phyloP scores from a whole-genome alignment of 345 rosid genomes.

The Cardamine resedifolia region DNA sequence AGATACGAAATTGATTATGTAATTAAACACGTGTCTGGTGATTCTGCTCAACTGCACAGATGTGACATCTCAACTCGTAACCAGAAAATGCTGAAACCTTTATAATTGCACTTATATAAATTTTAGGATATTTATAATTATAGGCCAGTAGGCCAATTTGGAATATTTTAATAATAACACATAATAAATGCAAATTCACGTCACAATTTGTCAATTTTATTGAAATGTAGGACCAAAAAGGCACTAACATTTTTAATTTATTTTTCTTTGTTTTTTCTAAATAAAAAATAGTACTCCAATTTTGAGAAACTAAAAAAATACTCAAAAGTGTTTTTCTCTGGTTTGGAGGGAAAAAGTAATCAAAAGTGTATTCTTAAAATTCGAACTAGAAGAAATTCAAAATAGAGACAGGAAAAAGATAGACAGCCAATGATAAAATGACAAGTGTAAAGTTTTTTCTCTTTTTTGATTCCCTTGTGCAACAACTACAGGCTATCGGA shows the following conservation, averaged over 20 bases:
- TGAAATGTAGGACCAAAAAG: slow-evolving; percentile 25
- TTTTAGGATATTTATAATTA: background rate
- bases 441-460: slow-evolving; percentile 23
- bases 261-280: background rate
- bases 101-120: slow-evolving; percentile 1
- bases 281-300: background rate
- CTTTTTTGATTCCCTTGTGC: slow-evolving; percentile 2
- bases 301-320: background rate
- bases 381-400: slow-evolving; percentile 18
- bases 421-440: background rate
- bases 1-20: background rate
- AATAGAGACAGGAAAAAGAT: slow-evolving; percentile 18
- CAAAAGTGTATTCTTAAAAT: slow-evolving; percentile 15
- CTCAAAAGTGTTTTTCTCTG: background rate
- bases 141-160: slow-evolving; percentile 15
- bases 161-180: background rate
- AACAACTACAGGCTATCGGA: slow-evolving; percentile 19
- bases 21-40: slow-evolving; percentile 24
- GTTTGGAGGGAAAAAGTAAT: slow-evolving; percentile 41
- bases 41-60: slow-evolving; percentile 31
- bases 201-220: slow-evolving; percentile 4
- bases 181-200: slow-evolving; percentile 21
- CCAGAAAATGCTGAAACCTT: slow-evolving; percentile 25
- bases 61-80: slow-evolving; percentile 39
- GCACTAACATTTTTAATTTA: background rate